Percentiles rank a stretch among this genome's conserved stretches.
phyloP scores from a whole-genome alignment of 495 filamentous ascomycete species.

The Talaromyces liani region DNA sequence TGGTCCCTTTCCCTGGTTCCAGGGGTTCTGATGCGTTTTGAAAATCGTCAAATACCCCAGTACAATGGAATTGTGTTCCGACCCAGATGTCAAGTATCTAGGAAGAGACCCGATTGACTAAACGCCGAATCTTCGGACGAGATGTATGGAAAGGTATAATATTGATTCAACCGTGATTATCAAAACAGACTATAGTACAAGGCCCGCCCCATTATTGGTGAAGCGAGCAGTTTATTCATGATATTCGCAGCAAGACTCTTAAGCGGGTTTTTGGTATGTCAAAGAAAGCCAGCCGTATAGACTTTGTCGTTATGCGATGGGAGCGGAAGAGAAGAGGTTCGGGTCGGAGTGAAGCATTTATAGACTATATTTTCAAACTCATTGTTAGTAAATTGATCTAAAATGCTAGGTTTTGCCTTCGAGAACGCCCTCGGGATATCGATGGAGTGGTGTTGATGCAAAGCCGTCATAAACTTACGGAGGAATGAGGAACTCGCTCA shows the following conservation, averaged over 20 bases:
- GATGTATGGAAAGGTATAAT: background rate
- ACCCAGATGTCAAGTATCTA: no score
- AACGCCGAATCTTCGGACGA: no score
- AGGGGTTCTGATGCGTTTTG: no score
- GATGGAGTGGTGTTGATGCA: no score
- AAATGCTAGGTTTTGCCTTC: background rate
- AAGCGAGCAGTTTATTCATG: background rate
- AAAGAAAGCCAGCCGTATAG: background rate
- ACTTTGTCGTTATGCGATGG: background rate
- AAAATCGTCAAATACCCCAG: no score
- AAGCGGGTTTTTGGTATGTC: background rate
- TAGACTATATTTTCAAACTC: background rate
- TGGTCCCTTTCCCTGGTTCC: no score
- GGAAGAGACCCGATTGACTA: no score
- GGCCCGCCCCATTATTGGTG: background rate
- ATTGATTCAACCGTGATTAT: background rate
- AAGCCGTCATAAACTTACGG: slow-evolving; percentile 44
- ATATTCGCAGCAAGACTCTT: background rate
- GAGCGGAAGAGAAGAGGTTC: background rate
- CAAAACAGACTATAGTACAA: slow-evolving; percentile 2
- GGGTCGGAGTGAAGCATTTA: background rate
- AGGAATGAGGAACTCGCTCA: slow-evolving; percentile 66
- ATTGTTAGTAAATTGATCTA: background rate
- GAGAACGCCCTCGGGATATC: background rate
- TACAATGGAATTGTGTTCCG: no score